Percentiles rank a stretch among this genome's conserved stretches.
Evolutionary conservation across 495 filamentous ascomycete species (phyloP).

Genomic region (Trichocladium uniseriatum): DNA sequence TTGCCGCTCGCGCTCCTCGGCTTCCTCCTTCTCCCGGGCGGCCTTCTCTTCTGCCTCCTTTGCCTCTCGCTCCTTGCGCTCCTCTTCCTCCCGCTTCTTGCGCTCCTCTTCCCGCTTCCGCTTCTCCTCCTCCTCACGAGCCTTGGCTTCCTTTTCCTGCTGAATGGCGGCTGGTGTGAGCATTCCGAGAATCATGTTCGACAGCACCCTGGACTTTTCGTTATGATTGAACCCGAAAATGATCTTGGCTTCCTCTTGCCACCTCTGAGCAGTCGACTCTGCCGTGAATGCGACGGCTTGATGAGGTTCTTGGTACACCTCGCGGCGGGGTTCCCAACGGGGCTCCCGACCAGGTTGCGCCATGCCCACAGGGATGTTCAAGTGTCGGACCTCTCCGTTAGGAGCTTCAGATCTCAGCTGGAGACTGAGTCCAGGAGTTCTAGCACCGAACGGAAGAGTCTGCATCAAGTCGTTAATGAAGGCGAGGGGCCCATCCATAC

Average conservation of each 20-base stretch:
- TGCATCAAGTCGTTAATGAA: constrained; percentile 36
- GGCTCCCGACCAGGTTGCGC: constrained; percentile 21
- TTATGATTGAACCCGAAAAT: constrained; percentile 60
- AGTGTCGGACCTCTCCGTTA: constrained; percentile 27
- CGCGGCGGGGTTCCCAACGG: constrained; percentile 33
- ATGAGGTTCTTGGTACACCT: constrained; percentile 36
- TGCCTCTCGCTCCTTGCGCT: constrained; percentile 44
- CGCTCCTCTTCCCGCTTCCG: constrained; percentile 61
- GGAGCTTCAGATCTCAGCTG: constrained; percentile 32
- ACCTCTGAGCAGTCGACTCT: constrained; percentile 60
- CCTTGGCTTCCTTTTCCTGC: constrained; percentile 57
- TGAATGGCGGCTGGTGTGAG: constrained; percentile 81
- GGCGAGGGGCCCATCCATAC: constrained; percentile 30
- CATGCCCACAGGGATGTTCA: constrained; percentile 28
- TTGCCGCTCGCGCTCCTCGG: constrained; percentile 43
- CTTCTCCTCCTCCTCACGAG: constrained; percentile 47
- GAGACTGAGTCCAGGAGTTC: constrained; percentile 36
- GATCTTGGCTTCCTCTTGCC: constrained; percentile 85
- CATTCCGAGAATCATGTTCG: constrained; percentile 56
- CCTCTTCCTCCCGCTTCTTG: constrained; percentile 45
- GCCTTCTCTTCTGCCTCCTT: constrained; percentile 54
- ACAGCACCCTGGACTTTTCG: constrained; percentile 63
- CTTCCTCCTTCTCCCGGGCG: constrained; percentile 44
- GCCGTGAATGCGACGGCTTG: constrained; percentile 63
- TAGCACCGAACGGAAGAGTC: constrained; percentile 13